These are phyloP conservation scores for Fusarium sp. DNA, from an alignment of 2,329 filamentous ascomycete species.

Conservation along the genomic window DNA sequence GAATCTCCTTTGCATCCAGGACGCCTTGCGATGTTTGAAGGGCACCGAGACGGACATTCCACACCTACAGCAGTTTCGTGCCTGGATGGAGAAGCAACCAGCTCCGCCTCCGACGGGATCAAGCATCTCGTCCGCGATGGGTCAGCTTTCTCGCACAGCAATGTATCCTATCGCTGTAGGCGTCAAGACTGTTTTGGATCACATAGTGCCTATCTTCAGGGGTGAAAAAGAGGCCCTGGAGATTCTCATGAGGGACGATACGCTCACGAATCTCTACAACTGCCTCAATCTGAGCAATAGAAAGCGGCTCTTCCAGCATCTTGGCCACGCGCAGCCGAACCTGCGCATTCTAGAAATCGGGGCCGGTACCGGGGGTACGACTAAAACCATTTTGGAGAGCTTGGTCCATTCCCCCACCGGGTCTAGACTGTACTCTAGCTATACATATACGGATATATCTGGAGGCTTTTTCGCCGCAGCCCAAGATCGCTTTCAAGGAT, in stretches of 20 bases:
- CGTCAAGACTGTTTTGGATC: no score
- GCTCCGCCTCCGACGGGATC: no score
- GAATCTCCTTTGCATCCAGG: conserved; percentile 13
- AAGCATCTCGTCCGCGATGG: no score
- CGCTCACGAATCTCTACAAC: no score
- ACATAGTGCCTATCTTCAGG: no score
- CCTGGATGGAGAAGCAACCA: conserved; percentile 26
- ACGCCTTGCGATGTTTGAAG: conserved; percentile 9
- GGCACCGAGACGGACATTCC: conserved; percentile 1
- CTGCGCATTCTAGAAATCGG: conserved; percentile 49
- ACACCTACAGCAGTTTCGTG: conserved; percentile 16
- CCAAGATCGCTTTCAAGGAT: conserved; percentile 33
- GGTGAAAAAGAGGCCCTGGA: no score
- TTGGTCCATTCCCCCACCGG: conserved; percentile 21
- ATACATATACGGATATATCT: conserved; percentile 52
- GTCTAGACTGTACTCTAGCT: conserved; percentile 30
- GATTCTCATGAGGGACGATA: no score
- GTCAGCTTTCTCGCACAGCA: no score
- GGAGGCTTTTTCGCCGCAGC: conserved; percentile 49
- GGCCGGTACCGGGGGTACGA: conserved; percentile 54
- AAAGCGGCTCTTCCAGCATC: conserved; percentile 4
- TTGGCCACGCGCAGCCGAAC: conserved; percentile 30
- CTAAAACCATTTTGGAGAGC: conserved; percentile 43
- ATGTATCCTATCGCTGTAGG: no score
- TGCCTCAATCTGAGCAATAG: not conserved